These are phyloP conservation scores for Solanum chaucha DNA, from an alignment of 257 asterid genomes.

Conservation along the genomic window DNA sequence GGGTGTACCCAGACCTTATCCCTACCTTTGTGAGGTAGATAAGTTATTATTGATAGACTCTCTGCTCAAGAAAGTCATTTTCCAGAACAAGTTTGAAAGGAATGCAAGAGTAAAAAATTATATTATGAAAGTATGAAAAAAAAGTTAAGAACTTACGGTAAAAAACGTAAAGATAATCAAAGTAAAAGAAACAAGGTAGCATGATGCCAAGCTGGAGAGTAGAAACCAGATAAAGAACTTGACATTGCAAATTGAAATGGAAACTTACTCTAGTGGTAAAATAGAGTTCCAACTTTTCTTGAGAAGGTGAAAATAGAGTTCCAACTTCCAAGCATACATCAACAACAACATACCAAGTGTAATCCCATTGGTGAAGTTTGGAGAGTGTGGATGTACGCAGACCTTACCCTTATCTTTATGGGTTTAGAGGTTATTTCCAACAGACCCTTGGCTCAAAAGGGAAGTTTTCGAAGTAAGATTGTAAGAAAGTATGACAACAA, in stretches of 20 bases:
- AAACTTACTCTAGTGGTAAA: no score
- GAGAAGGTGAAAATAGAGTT: neutral
- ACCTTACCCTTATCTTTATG: neutral
- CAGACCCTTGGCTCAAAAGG: neutral
- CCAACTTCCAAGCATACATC: neutral
- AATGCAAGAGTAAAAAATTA: no score
- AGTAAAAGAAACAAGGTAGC: no score
- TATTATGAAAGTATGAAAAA: no score
- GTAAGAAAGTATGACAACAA: neutral
- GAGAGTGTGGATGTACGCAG: neutral
- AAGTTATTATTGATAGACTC: neutral
- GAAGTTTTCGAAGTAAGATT: neutral
- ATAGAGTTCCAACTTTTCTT: neutral
- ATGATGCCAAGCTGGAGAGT: no score
- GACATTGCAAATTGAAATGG: no score
- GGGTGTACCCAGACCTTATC: neutral
- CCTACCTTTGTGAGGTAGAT: neutral
- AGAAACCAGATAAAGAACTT: no score
- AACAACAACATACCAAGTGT: neutral
- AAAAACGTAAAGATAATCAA: no score
- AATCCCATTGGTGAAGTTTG: neutral
- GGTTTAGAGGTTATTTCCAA: neutral
- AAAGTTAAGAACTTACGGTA: no score
- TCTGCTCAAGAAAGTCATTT: no score
- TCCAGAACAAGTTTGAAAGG: no score